Conservation (phyloP, 2,329 filamentous ascomycete species). For the Aureobasidium leucospermi region DNA sequence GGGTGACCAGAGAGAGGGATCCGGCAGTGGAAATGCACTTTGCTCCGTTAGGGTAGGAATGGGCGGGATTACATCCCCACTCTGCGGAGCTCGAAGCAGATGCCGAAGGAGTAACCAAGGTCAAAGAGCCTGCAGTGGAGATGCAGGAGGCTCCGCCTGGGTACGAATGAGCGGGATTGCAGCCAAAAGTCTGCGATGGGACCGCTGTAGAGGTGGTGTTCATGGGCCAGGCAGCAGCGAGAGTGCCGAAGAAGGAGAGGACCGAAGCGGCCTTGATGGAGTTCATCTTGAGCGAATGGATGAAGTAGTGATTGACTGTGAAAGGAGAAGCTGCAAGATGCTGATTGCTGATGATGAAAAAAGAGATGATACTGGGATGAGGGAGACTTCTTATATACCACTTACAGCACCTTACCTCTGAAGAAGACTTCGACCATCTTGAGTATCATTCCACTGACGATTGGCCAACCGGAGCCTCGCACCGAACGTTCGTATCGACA, state of each 20-base stretch:
- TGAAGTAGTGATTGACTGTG: not conserved
- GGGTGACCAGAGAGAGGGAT: slow-evolving; percentile 18
- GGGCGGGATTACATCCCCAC: too few relatives aligned
- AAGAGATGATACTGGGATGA: not conserved
- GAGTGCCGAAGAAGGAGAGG: not conserved
- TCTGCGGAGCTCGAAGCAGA: too few relatives aligned
- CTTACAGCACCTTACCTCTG: not conserved
- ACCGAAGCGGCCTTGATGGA: slow-evolving; percentile 8
- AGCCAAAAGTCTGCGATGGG: too few relatives aligned
- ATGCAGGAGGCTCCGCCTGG: slow-evolving; percentile 11
- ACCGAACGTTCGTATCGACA: not conserved
- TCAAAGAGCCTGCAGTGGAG: slow-evolving; percentile 13
- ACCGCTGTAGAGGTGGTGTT: too few relatives aligned
- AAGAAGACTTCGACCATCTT: not conserved
- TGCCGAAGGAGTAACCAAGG: slow-evolving; percentile 18
- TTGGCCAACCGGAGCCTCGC: not conserved
- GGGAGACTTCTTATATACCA: slow-evolving; percentile 1
- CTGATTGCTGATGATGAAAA: slow-evolving; percentile 1
- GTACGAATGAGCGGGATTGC: slow-evolving; percentile 20
- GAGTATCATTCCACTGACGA: not conserved
- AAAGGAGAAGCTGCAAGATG: not conserved
- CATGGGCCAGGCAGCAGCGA: slow-evolving; percentile 1
- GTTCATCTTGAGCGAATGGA: slow-evolving; percentile 10
- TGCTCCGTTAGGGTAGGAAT: not conserved
- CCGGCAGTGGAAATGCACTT: slow-evolving; percentile 14